These are phyloP conservation scores for Pecoramyces ruminantium DNA, from an alignment of 192 early-diverging fungal species.

Conservation along the genomic window DNA sequence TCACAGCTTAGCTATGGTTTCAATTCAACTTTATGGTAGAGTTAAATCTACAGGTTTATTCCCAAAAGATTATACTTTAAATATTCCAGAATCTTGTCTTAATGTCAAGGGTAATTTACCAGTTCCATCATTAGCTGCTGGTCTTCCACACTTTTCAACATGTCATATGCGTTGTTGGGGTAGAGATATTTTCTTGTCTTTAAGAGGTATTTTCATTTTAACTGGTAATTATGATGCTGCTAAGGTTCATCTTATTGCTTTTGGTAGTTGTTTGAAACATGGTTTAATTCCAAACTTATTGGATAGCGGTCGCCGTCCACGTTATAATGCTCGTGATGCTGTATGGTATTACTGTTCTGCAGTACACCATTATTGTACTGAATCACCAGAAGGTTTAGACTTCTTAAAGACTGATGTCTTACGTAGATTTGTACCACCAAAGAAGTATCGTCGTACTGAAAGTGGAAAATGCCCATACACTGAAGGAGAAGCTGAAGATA, in stretches of 20 bases:
- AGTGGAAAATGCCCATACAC: conserved; percentile 11
- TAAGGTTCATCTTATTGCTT: conserved; percentile 66
- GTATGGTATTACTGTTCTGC: conserved; percentile 90
- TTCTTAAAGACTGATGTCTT: conserved; percentile 53
- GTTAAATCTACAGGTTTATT: conserved; percentile 71
- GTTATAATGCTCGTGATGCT: conserved; percentile 94
- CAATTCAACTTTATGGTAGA: conserved; percentile 67
- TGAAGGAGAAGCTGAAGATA: conserved; percentile 9
- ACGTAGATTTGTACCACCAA: conserved; percentile 65
- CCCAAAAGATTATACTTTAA: conserved; percentile 22
- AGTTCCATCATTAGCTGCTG: conserved; percentile 64
- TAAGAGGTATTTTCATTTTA: conserved; percentile 66
- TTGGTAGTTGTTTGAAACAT: conserved; percentile 81
- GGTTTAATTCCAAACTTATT: conserved; percentile 94
- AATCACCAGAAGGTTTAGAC: conserved; percentile 51
- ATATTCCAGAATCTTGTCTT: not conserved
- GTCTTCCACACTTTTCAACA: conserved; percentile 84
- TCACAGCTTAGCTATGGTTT: conserved; percentile 53
- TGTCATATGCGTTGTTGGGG: conserved; percentile 94
- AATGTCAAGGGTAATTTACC: not conserved
- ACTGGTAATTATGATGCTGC: conserved; percentile 76
- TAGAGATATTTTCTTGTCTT: conserved; percentile 88
- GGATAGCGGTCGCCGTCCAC: conserved; percentile 61
- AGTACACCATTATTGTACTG: conserved; percentile 71
- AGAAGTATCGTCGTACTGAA: conserved; percentile 19